Base-by-base conservation (phyloP, 352 stramenopile genomes). In the Globisporangium takayamanum region DNA sequence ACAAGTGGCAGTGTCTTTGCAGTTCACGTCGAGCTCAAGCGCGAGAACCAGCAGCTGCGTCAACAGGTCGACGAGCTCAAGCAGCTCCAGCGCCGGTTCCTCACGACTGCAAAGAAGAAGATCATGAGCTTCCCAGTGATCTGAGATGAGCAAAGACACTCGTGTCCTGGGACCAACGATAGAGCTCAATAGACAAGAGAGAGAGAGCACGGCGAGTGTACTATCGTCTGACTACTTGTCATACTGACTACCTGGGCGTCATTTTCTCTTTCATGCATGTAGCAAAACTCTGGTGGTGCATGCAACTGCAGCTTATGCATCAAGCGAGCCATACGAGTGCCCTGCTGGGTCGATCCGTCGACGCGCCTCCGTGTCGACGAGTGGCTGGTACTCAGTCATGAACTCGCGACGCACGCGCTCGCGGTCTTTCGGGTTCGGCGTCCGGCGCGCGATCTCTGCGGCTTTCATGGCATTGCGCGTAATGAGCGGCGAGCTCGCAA, bases 301-400 rank as follows among this genome's bases (percentile, higher is more conserved):
- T 3, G 18, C 48, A 22, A 16, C 22, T 28, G 15, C 5, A 18
- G 18, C 20, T 66, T 74, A 90, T 48, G 74, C 75, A 53, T 94
- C 84, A 10, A 94, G 71, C 20, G 84, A 94, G 56, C 84, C 84
- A 57, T 94, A 94, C 51, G 73, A 82, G 67, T 90, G 79, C 53
- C 81, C 80, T 39, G 84, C 78, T 0, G 81, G 81, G 56, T 92
- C 81, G 59, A 94, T 85, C 39, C 81, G 77, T 56, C 80, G 72
- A 14, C 72, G 69, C 57, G 67, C 60, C 5, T 92, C 80, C 22
- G 69, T 58, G 54, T 88, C 80, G 20, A 71, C 64, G n/a, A 85
- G 55, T 15, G 78, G 80, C 69, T 94, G 84, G 63, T 90, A 94
- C 69, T 94, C 84, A 28, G 84, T 94, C 81, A 94, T 92, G 59